Evolutionary conservation across 306 rosid species (phyloP).

Genomic region (Castanopsis chinensis): DNA sequence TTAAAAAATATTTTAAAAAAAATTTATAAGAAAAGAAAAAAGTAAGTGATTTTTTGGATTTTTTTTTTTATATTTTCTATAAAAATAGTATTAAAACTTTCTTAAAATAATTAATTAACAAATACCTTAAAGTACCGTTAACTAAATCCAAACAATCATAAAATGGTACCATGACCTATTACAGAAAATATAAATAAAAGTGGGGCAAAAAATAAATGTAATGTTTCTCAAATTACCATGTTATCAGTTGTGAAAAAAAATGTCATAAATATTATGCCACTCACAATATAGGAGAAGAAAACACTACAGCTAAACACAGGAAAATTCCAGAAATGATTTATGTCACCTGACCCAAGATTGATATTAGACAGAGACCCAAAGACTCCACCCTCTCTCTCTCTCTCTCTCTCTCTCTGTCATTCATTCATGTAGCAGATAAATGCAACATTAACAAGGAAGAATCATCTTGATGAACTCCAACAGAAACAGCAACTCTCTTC

Average conservation of each 20-base stretch:
- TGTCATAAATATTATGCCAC: too few species aligned
- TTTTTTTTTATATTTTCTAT: too few species aligned
- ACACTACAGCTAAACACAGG: background rate
- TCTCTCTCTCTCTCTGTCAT: conserved; percentile 16
- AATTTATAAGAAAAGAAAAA: too few species aligned
- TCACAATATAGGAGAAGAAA: background rate
- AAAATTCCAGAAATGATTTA: conserved; percentile 14
- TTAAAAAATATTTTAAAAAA: too few species aligned
- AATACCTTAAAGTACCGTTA: rapidly evolving
- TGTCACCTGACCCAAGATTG: conserved; percentile 19
- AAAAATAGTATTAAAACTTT: rapidly evolving
- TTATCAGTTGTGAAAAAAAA: too few species aligned
- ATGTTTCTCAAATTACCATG: too few species aligned
- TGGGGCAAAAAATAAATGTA: too few species aligned
- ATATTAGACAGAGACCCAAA: conserved; percentile 11
- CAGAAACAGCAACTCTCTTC: conserved; percentile 7
- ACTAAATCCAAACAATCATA: too few species aligned
- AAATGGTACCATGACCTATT: too few species aligned
- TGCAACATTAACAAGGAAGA: conserved; percentile 14
- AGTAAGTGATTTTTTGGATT: too few species aligned
- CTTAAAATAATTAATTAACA: too few species aligned
- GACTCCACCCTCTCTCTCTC: conserved; percentile 3
- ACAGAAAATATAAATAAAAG: too few species aligned
- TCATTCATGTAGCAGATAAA: conserved; percentile 2
- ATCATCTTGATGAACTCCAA: conserved; percentile 17